Percentiles rank a stretch among this genome's conserved stretches.
These are phyloP conservation scores for Chlorokybus atmophyticus DNA, from an alignment of 139 green algal genomes.

Conservation along the genomic window DNA sequence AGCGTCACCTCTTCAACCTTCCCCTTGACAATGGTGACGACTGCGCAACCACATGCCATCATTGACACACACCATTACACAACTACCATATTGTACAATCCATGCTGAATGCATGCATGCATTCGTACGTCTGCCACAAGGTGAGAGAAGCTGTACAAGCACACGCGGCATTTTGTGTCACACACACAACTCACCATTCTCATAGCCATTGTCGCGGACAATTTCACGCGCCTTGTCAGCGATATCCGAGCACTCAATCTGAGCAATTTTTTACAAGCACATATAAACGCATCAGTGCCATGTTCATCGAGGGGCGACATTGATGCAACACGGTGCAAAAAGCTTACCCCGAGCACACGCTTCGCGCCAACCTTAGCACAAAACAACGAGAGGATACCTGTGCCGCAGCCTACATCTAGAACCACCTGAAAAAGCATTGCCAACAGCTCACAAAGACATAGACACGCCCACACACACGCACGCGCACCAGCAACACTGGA, in stretches of 20 bases:
- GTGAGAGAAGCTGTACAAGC: no score
- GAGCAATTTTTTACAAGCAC: not conserved
- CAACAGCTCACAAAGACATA: no score
- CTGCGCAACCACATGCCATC: no score
- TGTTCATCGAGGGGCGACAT: not conserved
- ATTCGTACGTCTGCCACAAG: no score
- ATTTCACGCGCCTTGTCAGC: constrained; percentile 70
- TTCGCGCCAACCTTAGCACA: constrained; percentile 52
- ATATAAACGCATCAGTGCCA: not conserved
- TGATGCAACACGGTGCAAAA: no score
- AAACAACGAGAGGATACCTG: constrained; percentile 42
- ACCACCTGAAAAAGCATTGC: no score
- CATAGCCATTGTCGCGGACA: constrained; percentile 57
- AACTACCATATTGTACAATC: no score
- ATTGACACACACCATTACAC: no score
- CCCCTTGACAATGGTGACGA: constrained; percentile 67
- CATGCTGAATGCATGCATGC: no score
- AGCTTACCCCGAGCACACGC: constrained; percentile 64
- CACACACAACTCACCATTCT: constrained; percentile 9
- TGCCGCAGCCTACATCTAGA: constrained; percentile 42
- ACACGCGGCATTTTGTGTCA: not conserved
- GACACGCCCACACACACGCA: no score
- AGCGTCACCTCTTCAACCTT: constrained; percentile 68
- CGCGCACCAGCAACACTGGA: no score
- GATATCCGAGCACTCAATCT: constrained; percentile 74